A percentile compares a stretch with the other conserved stretches of the same genome.
These are phyloP conservation scores for Arthrocladium fulminans DNA, from an alignment of 2,329 filamentous ascomycete species.

Conservation along the genomic window DNA sequence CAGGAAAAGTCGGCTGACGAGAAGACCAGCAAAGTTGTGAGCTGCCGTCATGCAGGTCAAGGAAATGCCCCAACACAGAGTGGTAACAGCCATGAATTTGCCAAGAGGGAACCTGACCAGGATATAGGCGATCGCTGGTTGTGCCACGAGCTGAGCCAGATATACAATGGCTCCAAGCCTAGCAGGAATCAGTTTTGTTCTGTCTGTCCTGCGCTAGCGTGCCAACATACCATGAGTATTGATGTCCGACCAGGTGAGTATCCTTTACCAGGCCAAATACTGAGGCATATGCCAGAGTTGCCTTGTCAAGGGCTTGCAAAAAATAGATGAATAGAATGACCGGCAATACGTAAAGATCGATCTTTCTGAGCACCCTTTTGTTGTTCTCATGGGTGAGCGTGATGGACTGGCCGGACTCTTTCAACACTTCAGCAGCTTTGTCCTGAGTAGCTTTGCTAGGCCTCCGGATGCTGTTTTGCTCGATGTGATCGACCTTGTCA, in stretches of 20 bases:
- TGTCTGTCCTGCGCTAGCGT: background rate
- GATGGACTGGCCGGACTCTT: conserved; percentile 37
- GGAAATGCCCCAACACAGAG: conserved; percentile 45
- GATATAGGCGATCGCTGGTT: conserved; percentile 45
- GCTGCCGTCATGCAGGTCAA: conserved; percentile 46
- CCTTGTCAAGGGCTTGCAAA: conserved; percentile 55
- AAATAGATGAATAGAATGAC: conserved; percentile 55
- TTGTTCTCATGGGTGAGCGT: conserved; percentile 47
- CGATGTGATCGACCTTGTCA: conserved; percentile 7
- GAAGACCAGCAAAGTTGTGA: conserved; percentile 41
- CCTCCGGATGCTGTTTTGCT: conserved; percentile 3
- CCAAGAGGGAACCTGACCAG: conserved; percentile 53
- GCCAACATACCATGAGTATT: conserved; percentile 38
- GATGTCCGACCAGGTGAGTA: conserved; percentile 46
- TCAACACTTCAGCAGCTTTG: conserved; percentile 44
- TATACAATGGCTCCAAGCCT: conserved; percentile 45
- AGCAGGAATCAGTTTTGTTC: background rate
- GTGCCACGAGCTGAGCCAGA: conserved; percentile 46
- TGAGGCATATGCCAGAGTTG: conserved; percentile 52
- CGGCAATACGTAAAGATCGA: conserved; percentile 45
- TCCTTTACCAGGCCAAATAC: conserved; percentile 56
- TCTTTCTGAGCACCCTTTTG: conserved; percentile 41
- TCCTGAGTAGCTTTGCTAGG: conserved; percentile 28
- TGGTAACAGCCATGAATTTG: conserved; percentile 48
- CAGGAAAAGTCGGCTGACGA: conserved; percentile 48